phyloP scores from a whole-genome alignment of 805 yeast species.

The Teunomyces cretensis region DNA sequence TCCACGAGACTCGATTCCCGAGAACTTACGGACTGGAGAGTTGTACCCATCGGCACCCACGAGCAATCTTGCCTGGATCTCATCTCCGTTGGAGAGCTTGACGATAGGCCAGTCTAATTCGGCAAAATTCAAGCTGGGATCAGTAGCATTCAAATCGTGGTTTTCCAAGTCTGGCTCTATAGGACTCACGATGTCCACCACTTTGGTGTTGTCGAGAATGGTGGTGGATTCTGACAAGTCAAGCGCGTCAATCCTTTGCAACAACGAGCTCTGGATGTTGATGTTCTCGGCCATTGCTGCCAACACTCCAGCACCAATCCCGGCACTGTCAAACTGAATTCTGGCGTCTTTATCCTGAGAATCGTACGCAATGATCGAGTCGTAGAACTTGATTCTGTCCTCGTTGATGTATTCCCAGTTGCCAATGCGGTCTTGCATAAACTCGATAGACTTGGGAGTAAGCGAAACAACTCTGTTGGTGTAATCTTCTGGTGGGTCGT shows the following conservation, averaged over 20 bases:
- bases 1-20: slow-evolving; percentile 83
- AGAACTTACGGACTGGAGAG: slow-evolving; percentile 83
- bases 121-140: slow-evolving; percentile 18
- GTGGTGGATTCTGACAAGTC: slow-evolving; percentile 25
- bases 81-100: slow-evolving; percentile 61
- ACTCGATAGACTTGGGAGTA: slow-evolving; percentile 76
- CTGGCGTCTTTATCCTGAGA: slow-evolving; percentile 64
- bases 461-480: slow-evolving; percentile 83
- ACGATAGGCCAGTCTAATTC: slow-evolving; percentile 74
- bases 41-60: slow-evolving; percentile 96
- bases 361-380: slow-evolving; percentile 82
- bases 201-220: slow-evolving; percentile 68
- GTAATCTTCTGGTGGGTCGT: slow-evolving; percentile 47
- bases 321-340: slow-evolving; percentile 67
- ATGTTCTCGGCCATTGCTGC: slow-evolving; percentile 89
- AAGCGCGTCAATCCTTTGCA: slow-evolving; percentile 43
- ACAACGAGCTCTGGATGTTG: slow-evolving; percentile 76
- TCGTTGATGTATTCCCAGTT: slow-evolving; percentile 69
- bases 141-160: slow-evolving; percentile 19
- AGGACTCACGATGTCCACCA: slow-evolving; percentile 46
- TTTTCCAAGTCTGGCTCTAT: slow-evolving; percentile 6
- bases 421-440: slow-evolving; percentile 61
- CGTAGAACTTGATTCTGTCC: slow-evolving; percentile 77
- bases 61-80: slow-evolving; percentile 66
- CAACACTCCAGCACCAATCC: slow-evolving; percentile 35